Conservation (phyloP, 2,329 filamentous ascomycete species). For the Fusarium nematophilum region DNA sequence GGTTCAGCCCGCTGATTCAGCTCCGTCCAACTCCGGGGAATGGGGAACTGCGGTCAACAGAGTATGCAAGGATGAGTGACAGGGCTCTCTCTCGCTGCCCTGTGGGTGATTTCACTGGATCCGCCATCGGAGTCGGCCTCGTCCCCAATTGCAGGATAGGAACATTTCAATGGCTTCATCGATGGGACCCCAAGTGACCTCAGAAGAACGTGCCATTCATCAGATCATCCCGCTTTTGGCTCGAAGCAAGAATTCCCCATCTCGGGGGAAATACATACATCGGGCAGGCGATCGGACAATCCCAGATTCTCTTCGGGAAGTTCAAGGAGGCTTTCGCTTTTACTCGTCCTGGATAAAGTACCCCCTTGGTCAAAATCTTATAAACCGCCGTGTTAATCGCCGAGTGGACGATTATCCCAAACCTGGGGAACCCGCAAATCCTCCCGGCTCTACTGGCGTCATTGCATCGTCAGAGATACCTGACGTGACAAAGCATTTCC, state of each 20-base stretch:
- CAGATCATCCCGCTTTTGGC: constrained; percentile 26
- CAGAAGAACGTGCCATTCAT: constrained; percentile 32
- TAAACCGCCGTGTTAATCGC: constrained; percentile 13
- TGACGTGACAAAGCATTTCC: constrained; percentile 9
- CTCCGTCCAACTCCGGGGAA: constrained; percentile 39
- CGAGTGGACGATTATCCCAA: constrained; percentile 7
- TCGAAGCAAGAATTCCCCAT: constrained; percentile 7
- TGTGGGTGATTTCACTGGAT: neutral
- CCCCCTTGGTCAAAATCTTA: constrained; percentile 2
- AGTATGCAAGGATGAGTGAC: neutral
- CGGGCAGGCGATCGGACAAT: constrained; percentile 34
- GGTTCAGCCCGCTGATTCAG: constrained; percentile 31
- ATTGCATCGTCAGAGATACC: constrained; percentile 37
- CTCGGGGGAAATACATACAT: constrained; percentile 21
- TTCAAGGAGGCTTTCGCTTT: neutral
- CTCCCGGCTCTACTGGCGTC: constrained; percentile 14
- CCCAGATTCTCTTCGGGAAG: constrained; percentile 3
- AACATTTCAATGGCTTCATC: constrained; percentile 31
- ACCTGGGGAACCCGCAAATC: constrained; percentile 4
- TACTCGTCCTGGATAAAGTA: neutral
- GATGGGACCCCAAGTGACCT: constrained; percentile 10
- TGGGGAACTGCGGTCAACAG: constrained; percentile 22
- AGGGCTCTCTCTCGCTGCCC: neutral
- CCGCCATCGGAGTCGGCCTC: neutral
- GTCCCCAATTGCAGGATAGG: constrained; percentile 1